Evolutionary conservation across 2,329 filamentous ascomycete genomes (phyloP).

Genomic region (Sphaerostilbella broomeana): DNA sequence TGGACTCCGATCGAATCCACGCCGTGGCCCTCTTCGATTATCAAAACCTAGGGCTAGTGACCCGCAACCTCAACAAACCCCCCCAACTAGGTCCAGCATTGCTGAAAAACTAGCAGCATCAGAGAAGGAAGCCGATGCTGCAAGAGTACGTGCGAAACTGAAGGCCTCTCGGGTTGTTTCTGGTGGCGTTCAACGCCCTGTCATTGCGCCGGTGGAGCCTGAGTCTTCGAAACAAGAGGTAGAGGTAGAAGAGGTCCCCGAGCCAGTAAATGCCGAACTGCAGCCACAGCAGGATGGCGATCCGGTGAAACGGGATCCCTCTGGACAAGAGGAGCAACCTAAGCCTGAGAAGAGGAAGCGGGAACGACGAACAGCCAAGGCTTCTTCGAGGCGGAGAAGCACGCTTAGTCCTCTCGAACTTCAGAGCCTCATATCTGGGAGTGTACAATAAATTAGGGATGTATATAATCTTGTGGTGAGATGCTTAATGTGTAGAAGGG

Average conservation of each 20-base stretch:
- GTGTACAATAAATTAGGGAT: slow-evolving; percentile 32
- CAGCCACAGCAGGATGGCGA: slow-evolving; percentile 22
- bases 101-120: slow-evolving; percentile 58
- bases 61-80: slow-evolving; percentile 44
- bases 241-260: slow-evolving; percentile 1
- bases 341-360: slow-evolving; percentile 41
- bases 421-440: slow-evolving; percentile 52
- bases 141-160: slow-evolving; percentile 56
- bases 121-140: slow-evolving; percentile 57
- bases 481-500: not conserved
- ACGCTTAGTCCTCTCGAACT: slow-evolving; percentile 72
- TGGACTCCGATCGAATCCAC: slow-evolving; percentile 1
- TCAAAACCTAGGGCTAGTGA: slow-evolving; percentile 28
- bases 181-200: slow-evolving; percentile 25
- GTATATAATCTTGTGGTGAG: not conserved
- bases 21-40: slow-evolving; percentile 22
- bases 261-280: slow-evolving; percentile 5
- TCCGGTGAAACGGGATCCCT: slow-evolving; percentile 29
- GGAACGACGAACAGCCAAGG: slow-evolving; percentile 47
- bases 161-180: slow-evolving; percentile 42
- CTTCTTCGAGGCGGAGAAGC: slow-evolving; percentile 59
- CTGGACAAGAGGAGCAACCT: slow-evolving; percentile 17
- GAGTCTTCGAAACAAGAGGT: slow-evolving; percentile 8
- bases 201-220: slow-evolving; percentile 11
- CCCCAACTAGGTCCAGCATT: slow-evolving; percentile 55